A percentile compares a stretch with the other conserved stretches of the same genome.
Conservation (phyloP, 768 basidiomycete genomes). For the Boletales sp. region DNA sequence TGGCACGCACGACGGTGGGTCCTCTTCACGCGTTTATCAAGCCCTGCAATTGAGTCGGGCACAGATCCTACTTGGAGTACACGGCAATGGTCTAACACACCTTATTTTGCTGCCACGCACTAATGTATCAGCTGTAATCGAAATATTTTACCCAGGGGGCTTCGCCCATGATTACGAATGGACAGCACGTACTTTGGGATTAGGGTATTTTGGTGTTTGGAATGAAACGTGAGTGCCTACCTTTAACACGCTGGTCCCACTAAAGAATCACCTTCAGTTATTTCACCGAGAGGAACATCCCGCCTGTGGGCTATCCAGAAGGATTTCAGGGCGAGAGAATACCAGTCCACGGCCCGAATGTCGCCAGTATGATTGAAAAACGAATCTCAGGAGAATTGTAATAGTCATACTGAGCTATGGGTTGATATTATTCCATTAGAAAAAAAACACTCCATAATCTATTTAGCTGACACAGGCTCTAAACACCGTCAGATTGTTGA, state of each 20-base stretch:
- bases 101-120: conserved; percentile 82
- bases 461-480: conserved; percentile 27
- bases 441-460: background rate
- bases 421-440: background rate
- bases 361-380: conserved; percentile 72
- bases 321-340: conserved; percentile 82
- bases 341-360: conserved; percentile 61
- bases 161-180: conserved; percentile 89
- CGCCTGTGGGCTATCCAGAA: conserved; percentile 65
- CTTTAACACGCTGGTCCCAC: background rate
- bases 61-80: conserved; percentile 68
- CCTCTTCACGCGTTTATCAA: background rate
- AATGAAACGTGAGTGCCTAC: conserved; percentile 59
- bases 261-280: conserved; percentile 11
- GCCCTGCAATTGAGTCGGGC: background rate
- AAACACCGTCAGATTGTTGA: conserved; percentile 20
- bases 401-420: background rate
- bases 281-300: conserved; percentile 35
- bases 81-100: conserved; percentile 82
- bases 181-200: conserved; percentile 70
- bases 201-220: conserved; percentile 77
- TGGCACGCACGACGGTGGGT: conserved; percentile 68
- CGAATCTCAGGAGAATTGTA: conserved; percentile 39
- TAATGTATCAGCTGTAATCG: conserved; percentile 75
- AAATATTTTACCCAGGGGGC: conserved; percentile 77